Conservation (phyloP, 257 asterid species). For the Nicotiana tomentosiformis region DNA sequence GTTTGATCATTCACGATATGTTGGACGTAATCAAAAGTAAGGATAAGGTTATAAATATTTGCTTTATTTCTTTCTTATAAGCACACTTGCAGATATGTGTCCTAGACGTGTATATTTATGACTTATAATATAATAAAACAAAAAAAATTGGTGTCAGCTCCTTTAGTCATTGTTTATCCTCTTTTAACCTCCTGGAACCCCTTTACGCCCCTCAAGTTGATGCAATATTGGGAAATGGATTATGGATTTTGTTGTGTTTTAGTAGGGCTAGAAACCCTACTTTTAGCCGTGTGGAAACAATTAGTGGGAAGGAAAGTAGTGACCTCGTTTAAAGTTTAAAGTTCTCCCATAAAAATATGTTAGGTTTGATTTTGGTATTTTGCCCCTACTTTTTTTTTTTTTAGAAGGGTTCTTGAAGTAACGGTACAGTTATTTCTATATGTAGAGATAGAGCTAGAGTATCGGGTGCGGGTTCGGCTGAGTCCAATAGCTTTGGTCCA, state of each 20-base stretch:
- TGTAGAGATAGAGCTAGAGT: no score
- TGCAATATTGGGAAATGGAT: neutral
- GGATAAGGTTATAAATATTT: neutral
- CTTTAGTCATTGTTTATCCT: neutral
- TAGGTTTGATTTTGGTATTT: neutral
- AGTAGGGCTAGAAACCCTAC: neutral
- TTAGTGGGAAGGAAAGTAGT: neutral
- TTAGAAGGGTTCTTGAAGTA: no score
- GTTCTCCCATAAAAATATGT: neutral
- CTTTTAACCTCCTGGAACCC: neutral
- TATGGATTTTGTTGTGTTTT: neutral
- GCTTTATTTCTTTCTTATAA: neutral
- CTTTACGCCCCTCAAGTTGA: neutral
- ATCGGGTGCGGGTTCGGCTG: no score
- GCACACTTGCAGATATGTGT: constrained; percentile 4
- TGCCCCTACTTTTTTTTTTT: neutral
- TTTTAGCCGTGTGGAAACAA: neutral
- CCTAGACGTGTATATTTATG: neutral
- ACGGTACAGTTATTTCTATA: no score
- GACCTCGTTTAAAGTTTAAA: neutral
- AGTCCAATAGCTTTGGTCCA: no score
- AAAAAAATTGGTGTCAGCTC: neutral
- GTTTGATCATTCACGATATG: neutral
- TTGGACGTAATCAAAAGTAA: neutral
- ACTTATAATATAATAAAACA: neutral